Evolutionary conservation across 257 asterid genomes (phyloP).

Genomic region (Ballota nigra): DNA sequence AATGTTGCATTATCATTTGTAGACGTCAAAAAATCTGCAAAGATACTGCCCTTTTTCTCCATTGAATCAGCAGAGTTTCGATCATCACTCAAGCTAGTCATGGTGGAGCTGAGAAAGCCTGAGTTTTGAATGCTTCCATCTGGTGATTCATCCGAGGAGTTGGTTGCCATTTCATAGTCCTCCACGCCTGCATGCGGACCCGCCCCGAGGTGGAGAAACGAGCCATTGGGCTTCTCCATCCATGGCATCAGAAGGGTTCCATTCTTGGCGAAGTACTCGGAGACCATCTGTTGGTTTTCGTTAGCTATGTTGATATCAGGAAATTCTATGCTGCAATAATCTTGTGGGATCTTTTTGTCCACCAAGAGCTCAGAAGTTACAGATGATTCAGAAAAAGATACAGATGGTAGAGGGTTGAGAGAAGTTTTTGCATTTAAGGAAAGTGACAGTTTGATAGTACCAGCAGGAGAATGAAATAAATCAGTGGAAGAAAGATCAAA

Average conservation of each 20-base stretch:
- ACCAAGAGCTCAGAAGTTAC: conserved; percentile 36
- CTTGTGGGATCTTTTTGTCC: conserved; percentile 39
- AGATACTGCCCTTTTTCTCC: conserved; percentile 28
- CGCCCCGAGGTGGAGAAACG: conserved; percentile 62
- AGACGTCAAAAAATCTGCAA: conserved; percentile 24
- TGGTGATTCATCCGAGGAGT: conserved; percentile 44
- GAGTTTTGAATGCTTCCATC: conserved; percentile 53
- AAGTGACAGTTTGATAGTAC: conserved; percentile 61
- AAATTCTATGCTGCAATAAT: conserved; percentile 57
- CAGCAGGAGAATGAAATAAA: conserved; percentile 68
- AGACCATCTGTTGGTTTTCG: conserved; percentile 63
- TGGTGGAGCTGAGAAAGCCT: conserved; percentile 44
- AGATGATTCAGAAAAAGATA: conserved; percentile 10
- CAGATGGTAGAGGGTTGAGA: background rate
- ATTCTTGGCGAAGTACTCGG: conserved; percentile 48
- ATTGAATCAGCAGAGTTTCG: conserved; percentile 41
- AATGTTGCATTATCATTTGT: background rate
- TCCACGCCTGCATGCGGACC: conserved; percentile 28
- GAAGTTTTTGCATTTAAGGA: conserved; percentile 35
- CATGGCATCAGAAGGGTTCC: conserved; percentile 34
- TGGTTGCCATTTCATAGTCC: conserved; percentile 54
- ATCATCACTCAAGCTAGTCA: conserved; percentile 59
- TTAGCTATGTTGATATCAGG: conserved; percentile 45
- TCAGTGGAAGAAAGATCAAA: conserved; percentile 67
- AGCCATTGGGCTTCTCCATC: conserved; percentile 46